Percentiles rank a stretch among this genome's conserved stretches.
Conservation (phyloP, 176 grass and related monocot genomes). For the Zea luxurians region DNA sequence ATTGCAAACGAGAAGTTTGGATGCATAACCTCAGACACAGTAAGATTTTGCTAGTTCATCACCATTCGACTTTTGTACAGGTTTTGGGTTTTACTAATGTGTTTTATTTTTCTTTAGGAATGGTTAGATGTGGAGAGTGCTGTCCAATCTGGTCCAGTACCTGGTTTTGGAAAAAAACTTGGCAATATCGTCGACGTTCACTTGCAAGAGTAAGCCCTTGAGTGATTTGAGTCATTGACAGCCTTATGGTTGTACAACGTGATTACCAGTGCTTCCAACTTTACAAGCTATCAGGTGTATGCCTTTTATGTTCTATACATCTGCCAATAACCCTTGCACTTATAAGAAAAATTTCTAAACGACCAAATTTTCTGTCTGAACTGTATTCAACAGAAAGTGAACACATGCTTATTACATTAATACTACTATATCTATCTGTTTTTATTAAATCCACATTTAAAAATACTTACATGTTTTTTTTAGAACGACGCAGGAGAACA, state of each 20-base stretch:
- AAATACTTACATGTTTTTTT: neutral
- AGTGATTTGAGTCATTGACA: constrained; percentile 8
- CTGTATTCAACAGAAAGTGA: neutral
- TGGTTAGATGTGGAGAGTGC: constrained; percentile 77
- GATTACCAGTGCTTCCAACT: constrained; percentile 13
- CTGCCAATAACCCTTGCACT: neutral
- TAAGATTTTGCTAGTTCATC: constrained; percentile 43
- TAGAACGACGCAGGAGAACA: too few relatives aligned
- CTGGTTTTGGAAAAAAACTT: constrained; percentile 80
- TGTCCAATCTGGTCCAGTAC: constrained; percentile 71
- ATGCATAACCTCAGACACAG: constrained; percentile 66
- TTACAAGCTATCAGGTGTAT: constrained; percentile 15
- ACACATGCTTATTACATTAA: neutral
- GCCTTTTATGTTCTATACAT: neutral
- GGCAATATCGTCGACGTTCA: constrained; percentile 69
- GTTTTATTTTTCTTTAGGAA: constrained; percentile 44
- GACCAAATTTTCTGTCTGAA: constrained; percentile 2
- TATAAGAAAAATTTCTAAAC: constrained; percentile 8
- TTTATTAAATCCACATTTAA: neutral
- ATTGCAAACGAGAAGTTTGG: constrained; percentile 91
- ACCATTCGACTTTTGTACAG: constrained; percentile 13
- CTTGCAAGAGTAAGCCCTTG: constrained; percentile 73
- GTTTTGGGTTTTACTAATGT: constrained; percentile 28
- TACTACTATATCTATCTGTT: neutral
- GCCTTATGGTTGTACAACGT: constrained; percentile 10